These are phyloP conservation scores for Arabidopsis hybrid DNA, from an alignment of 441 rosid species.

Conservation along the genomic window DNA sequence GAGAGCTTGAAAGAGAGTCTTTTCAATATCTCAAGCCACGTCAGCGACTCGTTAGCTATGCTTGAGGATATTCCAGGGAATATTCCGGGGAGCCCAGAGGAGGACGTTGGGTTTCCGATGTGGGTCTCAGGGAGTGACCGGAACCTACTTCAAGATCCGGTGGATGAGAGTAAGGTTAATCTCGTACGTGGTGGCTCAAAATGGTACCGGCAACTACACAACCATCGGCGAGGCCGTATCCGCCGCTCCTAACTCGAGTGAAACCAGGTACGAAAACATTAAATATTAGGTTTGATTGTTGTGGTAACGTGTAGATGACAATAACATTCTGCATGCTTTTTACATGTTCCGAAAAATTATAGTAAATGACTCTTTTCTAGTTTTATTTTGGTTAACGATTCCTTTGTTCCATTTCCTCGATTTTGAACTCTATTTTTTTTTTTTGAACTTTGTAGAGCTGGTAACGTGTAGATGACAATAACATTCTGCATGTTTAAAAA, in stretches of 20 bases:
- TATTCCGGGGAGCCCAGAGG: background rate
- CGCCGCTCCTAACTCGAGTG: conserved; percentile 63
- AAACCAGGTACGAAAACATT: conserved; percentile 49
- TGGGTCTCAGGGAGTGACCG: conserved; percentile 53
- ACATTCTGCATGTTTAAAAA: background rate
- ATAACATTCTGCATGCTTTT: conserved; percentile 10
- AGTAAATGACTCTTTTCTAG: background rate
- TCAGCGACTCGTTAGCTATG: conserved; percentile 60
- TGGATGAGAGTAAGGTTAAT: conserved; percentile 43
- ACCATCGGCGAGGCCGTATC: conserved; percentile 58
- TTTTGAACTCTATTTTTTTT: background rate
- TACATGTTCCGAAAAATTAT: background rate
- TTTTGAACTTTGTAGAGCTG: too few relatives aligned
- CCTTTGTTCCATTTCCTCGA: background rate
- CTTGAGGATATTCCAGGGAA: conserved; percentile 55
- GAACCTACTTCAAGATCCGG: conserved; percentile 49
- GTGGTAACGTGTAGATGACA: conserved; percentile 1
- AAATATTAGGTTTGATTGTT: background rate
- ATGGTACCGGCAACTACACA: conserved; percentile 64
- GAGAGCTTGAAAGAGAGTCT: conserved; percentile 45
- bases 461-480: too few relatives aligned
- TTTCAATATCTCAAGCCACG: conserved; percentile 51
- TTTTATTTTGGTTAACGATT: conserved; percentile 2
- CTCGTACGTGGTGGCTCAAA: conserved; percentile 59
- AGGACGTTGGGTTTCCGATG: conserved; percentile 50